phyloP scores from a whole-genome alignment of 2,329 filamentous ascomycete species.

The Chaetomiaceae sp. region DNA sequence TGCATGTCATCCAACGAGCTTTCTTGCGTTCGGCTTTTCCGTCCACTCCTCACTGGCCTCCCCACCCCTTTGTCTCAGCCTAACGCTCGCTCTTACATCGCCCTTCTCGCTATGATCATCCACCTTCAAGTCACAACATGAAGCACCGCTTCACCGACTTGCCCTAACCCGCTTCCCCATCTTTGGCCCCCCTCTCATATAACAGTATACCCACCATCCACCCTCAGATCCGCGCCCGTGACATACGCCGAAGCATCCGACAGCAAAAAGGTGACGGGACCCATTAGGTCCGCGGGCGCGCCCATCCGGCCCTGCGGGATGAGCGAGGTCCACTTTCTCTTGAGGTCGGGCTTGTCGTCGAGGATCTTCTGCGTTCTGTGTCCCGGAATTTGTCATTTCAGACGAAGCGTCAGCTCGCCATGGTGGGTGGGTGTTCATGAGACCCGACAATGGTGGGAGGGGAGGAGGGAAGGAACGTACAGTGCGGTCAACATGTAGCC shows the following conservation, averaged over 20 bases:
- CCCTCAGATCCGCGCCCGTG: constrained; percentile 66
- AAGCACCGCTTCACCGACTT: too few relatives aligned
- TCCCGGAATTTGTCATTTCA: constrained; percentile 11
- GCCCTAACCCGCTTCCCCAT: too few relatives aligned
- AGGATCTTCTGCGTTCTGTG: constrained; percentile 88
- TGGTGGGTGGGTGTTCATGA: background rate
- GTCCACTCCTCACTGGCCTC: too few relatives aligned
- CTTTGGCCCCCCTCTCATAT: constrained; percentile 41
- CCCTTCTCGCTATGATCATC: too few relatives aligned
- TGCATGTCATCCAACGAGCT: too few relatives aligned
- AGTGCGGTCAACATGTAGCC: constrained; percentile 95
- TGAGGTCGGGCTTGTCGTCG: constrained; percentile 84
- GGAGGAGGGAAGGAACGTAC: too few relatives aligned
- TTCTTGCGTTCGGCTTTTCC: too few relatives aligned
- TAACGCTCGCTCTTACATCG: too few relatives aligned
- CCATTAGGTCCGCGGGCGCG: constrained; percentile 84
- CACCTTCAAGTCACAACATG: too few relatives aligned
- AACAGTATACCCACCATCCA: constrained; percentile 85
- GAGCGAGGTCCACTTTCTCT: constrained; percentile 82
- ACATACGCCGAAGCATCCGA: constrained; percentile 73
- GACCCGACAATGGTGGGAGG: too few relatives aligned
- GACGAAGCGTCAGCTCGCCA: background rate
- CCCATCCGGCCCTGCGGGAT: constrained; percentile 96
- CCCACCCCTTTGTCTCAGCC: too few relatives aligned
- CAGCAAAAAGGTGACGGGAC: constrained; percentile 78